These are phyloP conservation scores for Nannizzia gypsea DNA, from an alignment of 2,329 filamentous ascomycete genomes.

Conservation along the genomic window DNA sequence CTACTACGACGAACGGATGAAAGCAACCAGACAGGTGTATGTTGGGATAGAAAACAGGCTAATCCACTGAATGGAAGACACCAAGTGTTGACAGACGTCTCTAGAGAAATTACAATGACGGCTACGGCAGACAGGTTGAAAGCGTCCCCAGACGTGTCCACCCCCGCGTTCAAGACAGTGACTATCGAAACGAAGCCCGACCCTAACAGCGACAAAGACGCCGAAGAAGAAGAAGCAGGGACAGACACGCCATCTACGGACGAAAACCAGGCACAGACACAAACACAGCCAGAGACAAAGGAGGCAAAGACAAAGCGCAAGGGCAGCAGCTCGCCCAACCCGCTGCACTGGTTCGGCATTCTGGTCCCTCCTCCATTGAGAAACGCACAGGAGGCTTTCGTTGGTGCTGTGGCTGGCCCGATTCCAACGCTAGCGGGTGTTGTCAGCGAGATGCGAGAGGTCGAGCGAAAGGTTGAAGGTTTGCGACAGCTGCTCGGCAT, in stretches of 20 bases:
- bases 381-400: constrained; percentile 34
- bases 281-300: neutral
- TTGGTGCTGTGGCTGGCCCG: constrained; percentile 25
- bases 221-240: neutral
- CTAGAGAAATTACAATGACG: neutral
- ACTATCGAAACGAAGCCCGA: neutral
- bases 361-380: constrained; percentile 36
- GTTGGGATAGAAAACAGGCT: neutral
- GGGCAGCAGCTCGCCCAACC: constrained; percentile 23
- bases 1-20: constrained; percentile 42
- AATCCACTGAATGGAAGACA: neutral
- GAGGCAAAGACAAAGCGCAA: constrained; percentile 9
- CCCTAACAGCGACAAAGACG: neutral
- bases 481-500: neutral
- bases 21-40: constrained; percentile 33
- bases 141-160: neutral
- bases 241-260: neutral
- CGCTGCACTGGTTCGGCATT: constrained; percentile 40
- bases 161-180: neutral
- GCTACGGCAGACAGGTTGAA: neutral
- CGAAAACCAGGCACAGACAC: neutral
- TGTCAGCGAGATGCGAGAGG: constrained; percentile 28
- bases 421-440: constrained; percentile 30
- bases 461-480: constrained; percentile 30
- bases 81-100: neutral